Base-by-base conservation (phyloP, 2,329 filamentous ascomycete genomes). In the Lachnum nothofagi region DNA sequence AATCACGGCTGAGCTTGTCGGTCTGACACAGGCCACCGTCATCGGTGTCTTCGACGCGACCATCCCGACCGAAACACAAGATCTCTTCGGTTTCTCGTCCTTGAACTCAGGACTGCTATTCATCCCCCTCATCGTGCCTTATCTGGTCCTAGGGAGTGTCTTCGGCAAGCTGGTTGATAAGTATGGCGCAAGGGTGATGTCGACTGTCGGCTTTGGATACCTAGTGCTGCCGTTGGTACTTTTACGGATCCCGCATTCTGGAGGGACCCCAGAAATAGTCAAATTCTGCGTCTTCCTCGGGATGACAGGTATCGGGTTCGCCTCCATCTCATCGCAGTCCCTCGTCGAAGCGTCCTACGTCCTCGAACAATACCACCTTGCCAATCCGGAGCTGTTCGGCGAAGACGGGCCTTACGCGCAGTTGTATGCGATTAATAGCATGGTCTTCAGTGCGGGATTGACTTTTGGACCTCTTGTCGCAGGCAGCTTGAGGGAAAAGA, bases 361-460 rank as follows among this genome's bases (percentile, higher is more conserved):
- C 0, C 71, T 82, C 1, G 72, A 78, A 53, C 72, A 70, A 35
- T 82, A 79, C 57, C 72, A 79, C 51, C 68, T 72, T 39, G 73
- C 72, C 1, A 83, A 83, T 48, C 69, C 69, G 1, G 72, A 71
- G 0, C 68, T 78, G 43, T 83, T 83, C 54, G 76, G 78, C 0
- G 64, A 69, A 1, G 68, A 75, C 4, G 77, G 77, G 0, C 80
- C 81, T 0, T 83, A 83, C 59, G 81, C 80, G 2, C 82, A 85
- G 63, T 69, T 85, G 0, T 86, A 84, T 61, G 80, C 78, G 2
- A 67, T 85, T 50, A 82, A 79, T 57, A 79, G 75, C n/a, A 75
- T 84, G 70, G 72, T 80, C 0, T 85, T 82, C 62, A 77, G 75
- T 51, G 65, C 70, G 0, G 82, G 83, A 0, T 65, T 85, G 44